phyloP scores from a whole-genome alignment of 305 asterid species.

The Caryopteris hybrid region DNA sequence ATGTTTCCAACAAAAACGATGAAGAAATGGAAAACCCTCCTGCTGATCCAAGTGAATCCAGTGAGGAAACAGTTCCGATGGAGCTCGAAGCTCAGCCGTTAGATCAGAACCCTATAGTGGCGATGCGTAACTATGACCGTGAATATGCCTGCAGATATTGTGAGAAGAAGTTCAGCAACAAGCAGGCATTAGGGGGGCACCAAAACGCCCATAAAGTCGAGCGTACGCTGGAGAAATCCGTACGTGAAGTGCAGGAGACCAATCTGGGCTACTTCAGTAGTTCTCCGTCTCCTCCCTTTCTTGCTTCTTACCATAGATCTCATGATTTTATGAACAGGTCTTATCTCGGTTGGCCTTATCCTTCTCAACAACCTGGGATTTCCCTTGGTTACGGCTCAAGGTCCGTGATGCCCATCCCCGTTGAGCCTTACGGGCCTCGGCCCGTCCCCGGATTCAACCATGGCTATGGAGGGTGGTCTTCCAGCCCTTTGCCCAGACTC shows the following conservation, averaged over 20 bases:
- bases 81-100: background rate
- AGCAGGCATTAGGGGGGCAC: conserved; percentile 45
- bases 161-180: conserved; percentile 29
- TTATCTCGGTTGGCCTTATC: background rate
- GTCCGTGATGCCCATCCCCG: background rate
- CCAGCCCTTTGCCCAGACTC: background rate
- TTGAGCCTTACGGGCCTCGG: background rate
- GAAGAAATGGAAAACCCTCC: background rate
- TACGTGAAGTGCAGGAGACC: background rate
- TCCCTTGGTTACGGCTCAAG: background rate
- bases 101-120: background rate
- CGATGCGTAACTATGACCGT: background rate
- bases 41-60: background rate
- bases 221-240: conserved; percentile 22
- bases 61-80: background rate
- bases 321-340: background rate
- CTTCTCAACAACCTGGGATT: background rate
- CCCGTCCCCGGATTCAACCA: background rate
- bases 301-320: background rate
- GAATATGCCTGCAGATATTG: conserved; percentile 36
- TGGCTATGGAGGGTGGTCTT: background rate
- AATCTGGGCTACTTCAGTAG: background rate
- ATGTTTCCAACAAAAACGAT: background rate
- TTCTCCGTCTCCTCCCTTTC: background rate
- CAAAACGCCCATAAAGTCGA: conserved; percentile 44